Evolutionary conservation across 2,329 filamentous ascomycete genomes (phyloP).

Genomic region (Phaeosphaeria sp.): DNA sequence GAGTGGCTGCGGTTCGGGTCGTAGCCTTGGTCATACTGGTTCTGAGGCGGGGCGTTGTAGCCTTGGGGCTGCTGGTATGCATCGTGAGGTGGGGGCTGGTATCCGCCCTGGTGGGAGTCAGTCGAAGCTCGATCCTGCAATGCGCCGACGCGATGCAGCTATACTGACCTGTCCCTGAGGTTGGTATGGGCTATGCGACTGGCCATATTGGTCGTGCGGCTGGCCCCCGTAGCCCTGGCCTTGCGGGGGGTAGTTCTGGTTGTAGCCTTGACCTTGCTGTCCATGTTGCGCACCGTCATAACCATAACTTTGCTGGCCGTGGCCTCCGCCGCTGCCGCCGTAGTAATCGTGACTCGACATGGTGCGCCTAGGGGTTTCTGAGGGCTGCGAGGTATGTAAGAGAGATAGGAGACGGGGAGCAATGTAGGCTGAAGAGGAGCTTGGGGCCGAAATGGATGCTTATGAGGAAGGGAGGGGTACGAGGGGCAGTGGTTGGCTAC

Average conservation of each 20-base stretch:
- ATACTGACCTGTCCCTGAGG: constrained; percentile 28
- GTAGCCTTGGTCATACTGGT: constrained; percentile 41
- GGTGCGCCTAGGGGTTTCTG: neutral
- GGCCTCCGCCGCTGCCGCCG: constrained; percentile 30
- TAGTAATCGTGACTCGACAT: constrained; percentile 46
- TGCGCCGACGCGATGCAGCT: constrained; percentile 17
- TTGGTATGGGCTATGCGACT: constrained; percentile 37
- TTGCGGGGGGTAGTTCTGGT: constrained; percentile 27
- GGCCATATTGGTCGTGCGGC: constrained; percentile 36
- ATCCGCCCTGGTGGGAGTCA: constrained; percentile 33
- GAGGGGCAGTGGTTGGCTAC: constrained; percentile 16
- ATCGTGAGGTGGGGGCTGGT: constrained; percentile 37
- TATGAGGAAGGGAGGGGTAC: constrained; percentile 28
- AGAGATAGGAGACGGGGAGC: neutral
- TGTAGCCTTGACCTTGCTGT: constrained; percentile 33
- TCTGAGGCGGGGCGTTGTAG: constrained; percentile 38
- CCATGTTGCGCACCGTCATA: constrained; percentile 31
- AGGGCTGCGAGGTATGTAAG: neutral
- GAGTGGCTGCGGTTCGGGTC: constrained; percentile 46
- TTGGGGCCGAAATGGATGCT: constrained; percentile 15
- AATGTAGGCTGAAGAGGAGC: constrained; percentile 10
- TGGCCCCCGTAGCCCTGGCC: constrained; percentile 35
- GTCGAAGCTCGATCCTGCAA: constrained; percentile 3
- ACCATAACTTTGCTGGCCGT: constrained; percentile 31
- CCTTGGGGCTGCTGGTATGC: constrained; percentile 36